phyloP scores from a whole-genome alignment of 306 rosid genomes.

The Dryas drummondii region DNA sequence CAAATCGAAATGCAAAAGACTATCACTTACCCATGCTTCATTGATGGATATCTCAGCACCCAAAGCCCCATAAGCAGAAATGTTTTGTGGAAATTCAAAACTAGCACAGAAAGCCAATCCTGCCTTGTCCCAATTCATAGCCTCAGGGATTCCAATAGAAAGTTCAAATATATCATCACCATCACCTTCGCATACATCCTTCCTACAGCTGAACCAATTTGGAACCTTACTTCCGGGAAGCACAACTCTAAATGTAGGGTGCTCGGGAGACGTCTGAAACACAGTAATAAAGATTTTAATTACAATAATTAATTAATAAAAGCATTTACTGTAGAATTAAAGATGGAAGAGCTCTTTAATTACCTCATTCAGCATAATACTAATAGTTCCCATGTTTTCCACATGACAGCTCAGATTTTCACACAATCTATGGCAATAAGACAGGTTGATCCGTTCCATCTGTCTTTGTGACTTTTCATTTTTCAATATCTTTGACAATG shows the following conservation, averaged over 20 bases:
- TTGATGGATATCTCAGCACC: background rate
- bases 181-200: background rate
- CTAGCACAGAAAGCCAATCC: background rate
- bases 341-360: background rate
- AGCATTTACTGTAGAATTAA: too few relatives aligned
- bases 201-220: background rate
- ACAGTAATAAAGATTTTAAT: background rate
- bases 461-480: background rate
- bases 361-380: background rate
- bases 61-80: background rate
- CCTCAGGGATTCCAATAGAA: background rate
- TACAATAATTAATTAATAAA: background rate
- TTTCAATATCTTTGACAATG: background rate
- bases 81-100: background rate
- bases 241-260: background rate
- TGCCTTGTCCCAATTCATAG: background rate
- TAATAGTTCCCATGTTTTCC: background rate
- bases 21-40: background rate
- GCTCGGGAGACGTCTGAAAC: background rate
- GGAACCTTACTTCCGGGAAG: constrained; percentile 1
- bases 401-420: background rate
- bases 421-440: background rate
- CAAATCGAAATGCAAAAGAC: background rate
- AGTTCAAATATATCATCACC: background rate
- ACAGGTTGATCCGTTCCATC: background rate